Percentiles rank a stretch among this genome's conserved stretches.
These are phyloP conservation scores for Daedaleopsis sinensis DNA, from an alignment of 768 basidiomycete genomes.

Conservation along the genomic window DNA sequence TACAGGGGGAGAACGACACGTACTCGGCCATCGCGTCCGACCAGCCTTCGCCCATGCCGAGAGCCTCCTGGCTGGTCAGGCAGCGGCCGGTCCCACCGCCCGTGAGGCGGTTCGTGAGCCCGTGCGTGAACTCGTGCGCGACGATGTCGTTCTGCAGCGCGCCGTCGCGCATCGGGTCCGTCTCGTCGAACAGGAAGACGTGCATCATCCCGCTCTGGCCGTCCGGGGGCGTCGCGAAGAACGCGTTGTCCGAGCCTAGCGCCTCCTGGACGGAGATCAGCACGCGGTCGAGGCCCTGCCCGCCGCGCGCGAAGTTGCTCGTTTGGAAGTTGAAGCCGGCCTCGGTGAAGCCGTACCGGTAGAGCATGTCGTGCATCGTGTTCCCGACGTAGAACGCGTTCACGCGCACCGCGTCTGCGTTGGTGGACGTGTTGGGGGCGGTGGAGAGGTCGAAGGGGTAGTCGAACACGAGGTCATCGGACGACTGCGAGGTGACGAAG, in stretches of 20 bases:
- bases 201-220: constrained; percentile 48
- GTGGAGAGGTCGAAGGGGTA: constrained; percentile 39
- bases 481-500: constrained; percentile 40
- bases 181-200: constrained; percentile 24
- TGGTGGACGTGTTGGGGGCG: constrained; percentile 44
- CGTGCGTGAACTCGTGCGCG: constrained; percentile 47
- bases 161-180: constrained; percentile 60
- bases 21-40: constrained; percentile 45
- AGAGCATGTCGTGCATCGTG: constrained; percentile 54
- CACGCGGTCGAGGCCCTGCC: constrained; percentile 52
- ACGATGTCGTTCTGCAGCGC: constrained; percentile 63
- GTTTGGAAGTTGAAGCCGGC: constrained; percentile 61
- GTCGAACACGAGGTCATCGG: constrained; percentile 42
- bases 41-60: constrained; percentile 75
- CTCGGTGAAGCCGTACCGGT: constrained; percentile 65
- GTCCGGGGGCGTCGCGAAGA: constrained; percentile 22
- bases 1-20: neutral
- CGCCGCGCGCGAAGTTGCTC: constrained; percentile 55
- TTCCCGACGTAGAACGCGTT: constrained; percentile 66
- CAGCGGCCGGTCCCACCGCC: constrained; percentile 61
- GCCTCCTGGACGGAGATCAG: constrained; percentile 53
- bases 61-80: constrained; percentile 62
- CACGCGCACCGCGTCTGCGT: constrained; percentile 56
- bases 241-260: constrained; percentile 46
- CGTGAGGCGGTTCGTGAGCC: constrained; percentile 43